phyloP scores from a whole-genome alignment of 192 early-diverging fungal species.

The Neocallimastix lanati region DNA sequence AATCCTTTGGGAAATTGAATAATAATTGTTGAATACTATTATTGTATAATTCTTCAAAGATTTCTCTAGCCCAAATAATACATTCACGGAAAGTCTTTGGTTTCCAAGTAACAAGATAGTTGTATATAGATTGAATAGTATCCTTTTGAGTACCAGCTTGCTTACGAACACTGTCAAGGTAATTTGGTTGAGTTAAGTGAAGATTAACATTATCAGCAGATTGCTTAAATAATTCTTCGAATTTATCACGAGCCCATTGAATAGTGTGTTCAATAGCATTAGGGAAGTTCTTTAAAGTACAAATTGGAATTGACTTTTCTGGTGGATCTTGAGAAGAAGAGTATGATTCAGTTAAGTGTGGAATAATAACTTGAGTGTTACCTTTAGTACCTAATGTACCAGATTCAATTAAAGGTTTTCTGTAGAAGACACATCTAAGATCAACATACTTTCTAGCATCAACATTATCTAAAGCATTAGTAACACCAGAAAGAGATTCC shows the following conservation, averaged over 20 bases:
- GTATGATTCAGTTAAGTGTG: conserved; percentile 92
- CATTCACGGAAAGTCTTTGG: conserved; percentile 82
- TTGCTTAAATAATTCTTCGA: conserved; percentile 81
- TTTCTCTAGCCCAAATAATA: conserved; percentile 70
- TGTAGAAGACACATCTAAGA: conserved; percentile 85
- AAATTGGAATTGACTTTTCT: conserved; percentile 83
- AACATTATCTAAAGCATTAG: conserved; percentile 96
- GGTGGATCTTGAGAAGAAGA: conserved; percentile 94
- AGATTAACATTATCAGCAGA: conserved; percentile 89
- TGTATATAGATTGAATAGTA: conserved; percentile 52
- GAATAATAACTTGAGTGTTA: conserved; percentile 93
- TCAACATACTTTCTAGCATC: conserved; percentile 96
- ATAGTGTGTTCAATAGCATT: conserved; percentile 48
- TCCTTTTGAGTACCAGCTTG: conserved; percentile 59
- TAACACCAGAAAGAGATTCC: conserved; percentile 69
- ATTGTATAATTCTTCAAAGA: conserved; percentile 85
- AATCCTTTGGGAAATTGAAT: conserved; percentile 91
- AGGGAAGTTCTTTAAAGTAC: conserved; percentile 81
- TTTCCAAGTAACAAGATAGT: conserved; percentile 45
- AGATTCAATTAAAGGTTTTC: conserved; percentile 88
- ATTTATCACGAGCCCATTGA: conserved; percentile 86
- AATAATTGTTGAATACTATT: conserved; percentile 87
- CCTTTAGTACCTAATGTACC: conserved; percentile 98
- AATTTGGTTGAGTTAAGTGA: conserved; percentile 74
- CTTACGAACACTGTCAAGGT: conserved; percentile 50